These are phyloP conservation scores for Vigna reflexopilosa DNA, from an alignment of 306 rosid species.

Conservation along the genomic window DNA sequence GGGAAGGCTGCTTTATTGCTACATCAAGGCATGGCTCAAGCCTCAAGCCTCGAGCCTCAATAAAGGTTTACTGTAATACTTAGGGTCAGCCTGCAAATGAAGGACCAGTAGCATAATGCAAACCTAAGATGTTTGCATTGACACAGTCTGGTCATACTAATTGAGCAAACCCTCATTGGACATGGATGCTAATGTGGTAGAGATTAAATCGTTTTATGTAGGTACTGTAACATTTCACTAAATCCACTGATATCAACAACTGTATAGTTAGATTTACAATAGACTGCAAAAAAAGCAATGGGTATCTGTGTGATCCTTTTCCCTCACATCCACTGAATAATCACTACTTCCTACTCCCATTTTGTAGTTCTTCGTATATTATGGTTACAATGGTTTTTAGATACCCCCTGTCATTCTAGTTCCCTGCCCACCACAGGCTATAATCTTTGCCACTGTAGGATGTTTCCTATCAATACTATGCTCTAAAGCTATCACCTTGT, in stretches of 20 bases:
- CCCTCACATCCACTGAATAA: neutral
- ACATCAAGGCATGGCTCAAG: neutral
- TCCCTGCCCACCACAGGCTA: too few relatives aligned
- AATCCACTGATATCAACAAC: neutral
- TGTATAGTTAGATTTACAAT: neutral
- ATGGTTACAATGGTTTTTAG: too few relatives aligned
- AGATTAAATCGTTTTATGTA: neutral
- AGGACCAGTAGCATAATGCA: neutral
- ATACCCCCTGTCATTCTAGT: too few relatives aligned
- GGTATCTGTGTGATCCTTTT: neutral
- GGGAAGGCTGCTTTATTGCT: neutral
- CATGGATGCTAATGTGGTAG: neutral
- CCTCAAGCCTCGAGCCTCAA: neutral
- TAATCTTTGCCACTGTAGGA: too few relatives aligned
- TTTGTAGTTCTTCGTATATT: too few relatives aligned
- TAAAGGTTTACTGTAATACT: neutral
- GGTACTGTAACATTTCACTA: neutral
- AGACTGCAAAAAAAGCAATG: neutral
- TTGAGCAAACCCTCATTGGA: neutral
- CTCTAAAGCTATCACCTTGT: too few relatives aligned
- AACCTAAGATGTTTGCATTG: neutral
- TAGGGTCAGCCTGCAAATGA: neutral
- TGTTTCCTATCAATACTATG: too few relatives aligned
- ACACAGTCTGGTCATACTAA: neutral
- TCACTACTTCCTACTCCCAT: too few relatives aligned